Conservation (phyloP, 305 asterid genomes). For the Fraxinus albicans region DNA sequence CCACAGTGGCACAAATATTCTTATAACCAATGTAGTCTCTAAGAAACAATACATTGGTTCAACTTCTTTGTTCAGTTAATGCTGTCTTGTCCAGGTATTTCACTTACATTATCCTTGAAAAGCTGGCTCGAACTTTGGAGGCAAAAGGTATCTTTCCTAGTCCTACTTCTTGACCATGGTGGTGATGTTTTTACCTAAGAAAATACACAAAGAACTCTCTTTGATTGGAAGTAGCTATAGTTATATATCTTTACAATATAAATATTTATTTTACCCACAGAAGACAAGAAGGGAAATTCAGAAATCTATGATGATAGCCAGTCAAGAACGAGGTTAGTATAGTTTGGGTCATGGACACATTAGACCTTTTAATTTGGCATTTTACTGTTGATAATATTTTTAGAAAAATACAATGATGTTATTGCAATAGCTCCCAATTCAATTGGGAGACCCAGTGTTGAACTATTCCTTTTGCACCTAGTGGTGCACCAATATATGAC, state of each 20-base stretch:
- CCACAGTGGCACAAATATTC: neutral
- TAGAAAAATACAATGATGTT: neutral
- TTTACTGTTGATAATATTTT: neutral
- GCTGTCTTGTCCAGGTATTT: slow-evolving; percentile 51
- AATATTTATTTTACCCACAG: slow-evolving; percentile 27
- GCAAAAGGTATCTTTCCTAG: slow-evolving; percentile 39
- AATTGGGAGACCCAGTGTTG: neutral
- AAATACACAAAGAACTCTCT: neutral
- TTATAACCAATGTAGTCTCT: neutral
- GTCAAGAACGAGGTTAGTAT: slow-evolving; percentile 47
- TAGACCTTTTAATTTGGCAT: slow-evolving; percentile 16
- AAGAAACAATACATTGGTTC: neutral
- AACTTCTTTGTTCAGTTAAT: slow-evolving; percentile 4
- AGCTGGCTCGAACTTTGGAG: slow-evolving; percentile 60
- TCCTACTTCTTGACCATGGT: slow-evolving; percentile 19
- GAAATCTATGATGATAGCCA: slow-evolving; percentile 29
- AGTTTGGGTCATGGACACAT: neutral
- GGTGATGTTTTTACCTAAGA: neutral
- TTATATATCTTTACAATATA: slow-evolving; percentile 1
- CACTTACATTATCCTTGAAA: slow-evolving; percentile 68
- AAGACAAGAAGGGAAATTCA: slow-evolving; percentile 27
- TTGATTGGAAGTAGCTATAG: neutral
- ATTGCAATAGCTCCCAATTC: neutral
- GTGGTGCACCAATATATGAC: neutral
- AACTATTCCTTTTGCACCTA: neutral